Percentiles rank a stretch among this genome's conserved stretches.
Evolutionary conservation across 2,329 filamentous ascomycete genomes (phyloP).

Genomic region (Emergomyces africanus): DNA sequence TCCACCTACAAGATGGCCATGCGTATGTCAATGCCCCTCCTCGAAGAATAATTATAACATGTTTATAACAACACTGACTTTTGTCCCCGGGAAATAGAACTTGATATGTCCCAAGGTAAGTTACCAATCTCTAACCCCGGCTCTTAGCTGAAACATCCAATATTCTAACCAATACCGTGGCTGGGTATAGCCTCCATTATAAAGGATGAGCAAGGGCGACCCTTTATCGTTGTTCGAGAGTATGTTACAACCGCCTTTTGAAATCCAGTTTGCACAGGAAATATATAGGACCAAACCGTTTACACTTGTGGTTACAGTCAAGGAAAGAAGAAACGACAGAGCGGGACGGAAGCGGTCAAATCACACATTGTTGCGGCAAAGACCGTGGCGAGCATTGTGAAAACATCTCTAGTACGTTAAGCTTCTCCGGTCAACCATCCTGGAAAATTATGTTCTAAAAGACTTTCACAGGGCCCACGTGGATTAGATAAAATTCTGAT

Average conservation of each 20-base stretch:
- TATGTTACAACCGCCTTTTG: constrained; percentile 37
- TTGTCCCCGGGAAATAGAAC: constrained; percentile 23
- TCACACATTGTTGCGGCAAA: constrained; percentile 94
- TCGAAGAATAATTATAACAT: constrained; percentile 1
- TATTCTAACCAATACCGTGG: constrained; percentile 5
- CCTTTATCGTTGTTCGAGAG: constrained; percentile 98
- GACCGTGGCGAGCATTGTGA: constrained; percentile 94
- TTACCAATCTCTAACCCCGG: neutral
- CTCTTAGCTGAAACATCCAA: neutral
- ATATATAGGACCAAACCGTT: constrained; percentile 15
- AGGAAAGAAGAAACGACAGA: constrained; percentile 93
- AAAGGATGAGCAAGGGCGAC: constrained; percentile 94
- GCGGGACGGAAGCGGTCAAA: constrained; percentile 95
- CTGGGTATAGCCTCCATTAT: constrained; percentile 52
- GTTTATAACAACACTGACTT: constrained; percentile 14
- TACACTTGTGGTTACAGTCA: constrained; percentile 46
- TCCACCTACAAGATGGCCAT: constrained; percentile 34
- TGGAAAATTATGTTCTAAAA: neutral
- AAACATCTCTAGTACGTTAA: constrained; percentile 65
- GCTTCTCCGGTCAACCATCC: neutral
- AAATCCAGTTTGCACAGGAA: neutral
- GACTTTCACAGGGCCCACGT: constrained; percentile 54
- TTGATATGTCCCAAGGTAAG: constrained; percentile 37
- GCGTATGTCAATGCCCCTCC: constrained; percentile 34
- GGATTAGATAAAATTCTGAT: constrained; percentile 99